Evolutionary conservation across 2,329 filamentous ascomycete species (phyloP), one percentile per base, ranked within the genome.

Genomic region (Fusarium marasasianum): DNA sequence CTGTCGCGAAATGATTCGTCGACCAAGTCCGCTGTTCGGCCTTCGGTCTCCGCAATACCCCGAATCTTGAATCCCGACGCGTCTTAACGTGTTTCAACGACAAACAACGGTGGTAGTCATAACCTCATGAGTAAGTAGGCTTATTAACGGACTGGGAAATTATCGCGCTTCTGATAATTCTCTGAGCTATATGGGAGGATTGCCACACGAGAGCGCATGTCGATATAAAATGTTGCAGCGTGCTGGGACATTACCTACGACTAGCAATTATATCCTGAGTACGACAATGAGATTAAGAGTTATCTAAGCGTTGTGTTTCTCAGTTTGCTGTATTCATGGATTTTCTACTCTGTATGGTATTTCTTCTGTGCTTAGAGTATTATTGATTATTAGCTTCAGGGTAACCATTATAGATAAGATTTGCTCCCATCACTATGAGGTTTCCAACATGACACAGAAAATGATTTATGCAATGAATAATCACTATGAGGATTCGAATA

Each of bases 271-370:
- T 15, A 17, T 17, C 1, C 0, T 35, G 33, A 35, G 4, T 8
- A 0, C 8, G 3, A 35, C 8, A 15, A 1, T 15, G 33, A 1
- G 33, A 17, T 17, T 17, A 8, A 17, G 2, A 17, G 1, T 9
- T 3, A 15, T 35, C 33, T 35, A 3, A 15, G 33, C 15, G 33
- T 35, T 8, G 3, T 35, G 2, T 15, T 35, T 35, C 14, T 1
- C 33, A 35, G 14, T 35, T 35, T 17, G 33, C 33, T 3, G 14
- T 8, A 17, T 15, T 35, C 1, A 35, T 22, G 12, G 18, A 10
- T 20, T 26, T 10, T n/a, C 10, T 31, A 12, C 9, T 17, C 3
- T 31, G 1, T 12, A 9, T 31, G 8, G 3, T 18, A 5, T 50
- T 18, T 18, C 11, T 33, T 48, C 20, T n/a, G 26, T 13, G 13